A percentile compares a stretch with the other conserved stretches of the same genome.
These are phyloP conservation scores for Abelmoschus esculentus DNA, from an alignment of 345 rosid genomes.

Conservation along the genomic window DNA sequence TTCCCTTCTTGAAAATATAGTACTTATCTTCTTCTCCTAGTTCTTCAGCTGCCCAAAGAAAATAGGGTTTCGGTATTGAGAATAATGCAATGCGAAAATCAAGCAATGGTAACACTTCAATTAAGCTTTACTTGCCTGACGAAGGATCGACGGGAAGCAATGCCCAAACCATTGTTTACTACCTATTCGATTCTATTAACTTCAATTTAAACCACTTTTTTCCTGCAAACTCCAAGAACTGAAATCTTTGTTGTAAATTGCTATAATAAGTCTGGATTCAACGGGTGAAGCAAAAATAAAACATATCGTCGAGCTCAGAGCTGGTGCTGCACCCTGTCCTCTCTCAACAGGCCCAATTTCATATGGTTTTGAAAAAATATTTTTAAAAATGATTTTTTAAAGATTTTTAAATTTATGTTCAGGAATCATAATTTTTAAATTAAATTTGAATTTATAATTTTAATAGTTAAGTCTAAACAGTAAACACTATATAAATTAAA, in stretches of 20 bases:
- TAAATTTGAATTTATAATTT: too few relatives aligned
- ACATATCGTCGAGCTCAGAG: too few relatives aligned
- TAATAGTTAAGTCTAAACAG: too few relatives aligned
- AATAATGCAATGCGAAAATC: background rate
- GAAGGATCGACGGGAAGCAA: constrained; percentile 64
- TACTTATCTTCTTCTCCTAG: constrained; percentile 54
- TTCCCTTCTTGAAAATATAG: constrained; percentile 54
- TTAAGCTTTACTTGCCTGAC: constrained; percentile 34
- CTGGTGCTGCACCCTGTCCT: too few relatives aligned
- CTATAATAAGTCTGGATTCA: background rate
- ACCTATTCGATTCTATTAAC: background rate
- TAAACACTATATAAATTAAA: too few relatives aligned
- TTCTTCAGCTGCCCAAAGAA: constrained; percentile 11
- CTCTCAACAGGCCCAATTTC: too few relatives aligned
- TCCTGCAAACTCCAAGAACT: background rate
- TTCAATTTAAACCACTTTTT: background rate
- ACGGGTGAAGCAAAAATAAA: too few relatives aligned
- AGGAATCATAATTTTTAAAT: too few relatives aligned
- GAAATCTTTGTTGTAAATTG: background rate
- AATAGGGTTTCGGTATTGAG: background rate
- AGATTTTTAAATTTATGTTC: too few relatives aligned
- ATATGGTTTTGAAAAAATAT: too few relatives aligned
- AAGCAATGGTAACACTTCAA: background rate
- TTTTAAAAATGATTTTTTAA: too few relatives aligned
- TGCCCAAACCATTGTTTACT: constrained; percentile 64